A percentile compares a stretch with the other conserved stretches of the same genome.
Conservation (phyloP, 1,284 basidiomycete genomes). For the Apiotrichum veenhuisii region DNA sequence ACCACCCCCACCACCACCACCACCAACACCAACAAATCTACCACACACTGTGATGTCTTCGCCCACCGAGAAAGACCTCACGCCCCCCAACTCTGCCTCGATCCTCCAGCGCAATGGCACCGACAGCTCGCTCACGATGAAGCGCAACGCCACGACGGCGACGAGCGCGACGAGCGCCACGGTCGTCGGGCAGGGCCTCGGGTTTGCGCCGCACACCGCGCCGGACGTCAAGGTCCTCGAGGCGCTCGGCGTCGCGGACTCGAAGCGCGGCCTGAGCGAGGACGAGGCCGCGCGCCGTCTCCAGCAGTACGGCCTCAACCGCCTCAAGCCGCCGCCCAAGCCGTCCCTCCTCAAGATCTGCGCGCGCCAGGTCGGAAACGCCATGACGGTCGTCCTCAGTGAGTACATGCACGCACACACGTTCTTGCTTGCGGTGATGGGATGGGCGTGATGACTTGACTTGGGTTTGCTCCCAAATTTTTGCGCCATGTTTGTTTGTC, state of each 20-base stretch:
- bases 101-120: not conserved
- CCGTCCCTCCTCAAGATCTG: conserved; percentile 38
- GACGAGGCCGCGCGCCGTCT: conserved; percentile 32
- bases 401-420: conserved; percentile 16
- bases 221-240: conserved; percentile 38
- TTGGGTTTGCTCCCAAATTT: no score
- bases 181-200: conserved; percentile 13
- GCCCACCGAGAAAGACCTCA: conserved; percentile 1
- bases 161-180: not conserved
- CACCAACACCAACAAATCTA: not conserved
- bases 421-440: not conserved
- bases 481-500: no score
- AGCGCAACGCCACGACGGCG: not conserved
- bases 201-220: conserved; percentile 41
- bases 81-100: not conserved
- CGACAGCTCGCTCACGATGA: not conserved
- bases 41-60: not conserved
- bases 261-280: conserved; percentile 36
- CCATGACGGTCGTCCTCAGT: conserved; percentile 48
- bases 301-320: conserved; percentile 48
- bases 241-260: conserved; percentile 34
- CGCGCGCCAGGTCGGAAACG: conserved; percentile 46
- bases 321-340: conserved; percentile 47
- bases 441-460: no score
- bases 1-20: no score